Percentiles rank a stretch among this genome's conserved stretches.
Conservation (phyloP, 306 rosid genomes). For the Malus fusca region DNA sequence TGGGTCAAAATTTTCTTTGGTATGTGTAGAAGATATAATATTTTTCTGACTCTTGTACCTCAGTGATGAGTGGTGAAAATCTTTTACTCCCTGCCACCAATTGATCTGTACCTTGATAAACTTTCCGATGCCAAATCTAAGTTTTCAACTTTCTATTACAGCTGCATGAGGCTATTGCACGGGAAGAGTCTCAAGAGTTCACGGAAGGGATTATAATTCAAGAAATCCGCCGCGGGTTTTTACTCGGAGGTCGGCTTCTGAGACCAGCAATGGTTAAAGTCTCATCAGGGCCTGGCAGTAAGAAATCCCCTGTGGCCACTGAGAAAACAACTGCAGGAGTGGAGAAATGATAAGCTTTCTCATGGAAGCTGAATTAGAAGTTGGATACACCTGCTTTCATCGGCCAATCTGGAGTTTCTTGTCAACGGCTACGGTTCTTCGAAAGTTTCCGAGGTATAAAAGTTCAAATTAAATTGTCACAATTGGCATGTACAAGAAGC, state of each 20-base stretch:
- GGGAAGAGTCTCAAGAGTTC: conserved; percentile 69
- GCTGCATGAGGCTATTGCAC: conserved; percentile 82
- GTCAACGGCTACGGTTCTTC: not conserved
- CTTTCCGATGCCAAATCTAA: not conserved
- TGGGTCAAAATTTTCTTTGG: not conserved
- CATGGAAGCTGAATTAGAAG: conserved; percentile 1
- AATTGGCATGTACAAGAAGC: too few relatives aligned
- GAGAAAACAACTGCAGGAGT: conserved; percentile 40
- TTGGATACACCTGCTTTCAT: not conserved
- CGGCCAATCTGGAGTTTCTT: not conserved
- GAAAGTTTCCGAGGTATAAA: not conserved
- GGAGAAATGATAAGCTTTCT: conserved; percentile 42
- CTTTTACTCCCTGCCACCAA: not conserved
- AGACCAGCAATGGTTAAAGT: conserved; percentile 91
- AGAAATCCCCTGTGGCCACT: conserved; percentile 26
- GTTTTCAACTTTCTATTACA: conserved; percentile 20
- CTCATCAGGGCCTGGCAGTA: conserved; percentile 63
- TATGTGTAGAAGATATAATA: not conserved
- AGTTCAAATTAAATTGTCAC: not conserved
- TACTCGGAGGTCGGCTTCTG: conserved; percentile 57
- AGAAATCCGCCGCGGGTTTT: conserved; percentile 74
- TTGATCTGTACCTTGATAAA: not conserved
- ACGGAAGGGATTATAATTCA: conserved; percentile 69
- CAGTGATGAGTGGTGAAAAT: not conserved
- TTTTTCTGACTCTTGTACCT: not conserved